A percentile compares a stretch with the other conserved stretches of the same genome.
These are phyloP conservation scores for Zygoascus sp. DNA, from an alignment of 1,139 yeast species.

Conservation along the genomic window DNA sequence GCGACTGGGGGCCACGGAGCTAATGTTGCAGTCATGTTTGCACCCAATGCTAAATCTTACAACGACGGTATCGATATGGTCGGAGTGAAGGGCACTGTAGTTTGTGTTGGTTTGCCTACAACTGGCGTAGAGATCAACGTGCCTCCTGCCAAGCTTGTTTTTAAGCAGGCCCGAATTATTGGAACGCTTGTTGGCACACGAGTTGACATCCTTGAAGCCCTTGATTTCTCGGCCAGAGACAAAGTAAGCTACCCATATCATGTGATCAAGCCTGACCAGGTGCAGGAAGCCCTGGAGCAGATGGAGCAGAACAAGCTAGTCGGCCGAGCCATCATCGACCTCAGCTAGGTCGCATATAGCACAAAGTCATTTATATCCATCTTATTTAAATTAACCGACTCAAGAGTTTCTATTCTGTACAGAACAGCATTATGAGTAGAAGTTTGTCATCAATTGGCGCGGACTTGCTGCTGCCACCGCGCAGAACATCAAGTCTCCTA, in stretches of 20 bases:
- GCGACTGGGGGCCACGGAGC: conserved; percentile 61
- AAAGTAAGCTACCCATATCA: conserved; percentile 58
- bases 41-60: conserved; percentile 65
- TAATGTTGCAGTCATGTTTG: conserved; percentile 67
- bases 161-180: conserved; percentile 52
- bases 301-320: conserved; percentile 63
- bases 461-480: no score
- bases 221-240: conserved; percentile 62
- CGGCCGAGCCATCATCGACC: conserved; percentile 62
- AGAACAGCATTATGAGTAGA: no score
- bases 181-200: conserved; percentile 73
- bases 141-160: conserved; percentile 54
- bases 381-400: no score
- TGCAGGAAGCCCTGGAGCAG: conserved; percentile 51
- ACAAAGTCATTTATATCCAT: no score
- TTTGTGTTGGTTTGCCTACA: conserved; percentile 69
- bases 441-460: no score
- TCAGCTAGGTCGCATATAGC: conserved; percentile 5
- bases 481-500: no score
- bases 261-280: conserved; percentile 54
- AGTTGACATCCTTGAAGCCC: conserved; percentile 65
- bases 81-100: conserved; percentile 64
- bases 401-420: no score
- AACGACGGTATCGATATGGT: conserved; percentile 58
- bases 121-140: conserved; percentile 47